Evolutionary conservation across 2,329 filamentous ascomycete species (phyloP), one percentile per base, ranked within the genome.

Genomic region (Tolypocladium ophioglossoides): DNA sequence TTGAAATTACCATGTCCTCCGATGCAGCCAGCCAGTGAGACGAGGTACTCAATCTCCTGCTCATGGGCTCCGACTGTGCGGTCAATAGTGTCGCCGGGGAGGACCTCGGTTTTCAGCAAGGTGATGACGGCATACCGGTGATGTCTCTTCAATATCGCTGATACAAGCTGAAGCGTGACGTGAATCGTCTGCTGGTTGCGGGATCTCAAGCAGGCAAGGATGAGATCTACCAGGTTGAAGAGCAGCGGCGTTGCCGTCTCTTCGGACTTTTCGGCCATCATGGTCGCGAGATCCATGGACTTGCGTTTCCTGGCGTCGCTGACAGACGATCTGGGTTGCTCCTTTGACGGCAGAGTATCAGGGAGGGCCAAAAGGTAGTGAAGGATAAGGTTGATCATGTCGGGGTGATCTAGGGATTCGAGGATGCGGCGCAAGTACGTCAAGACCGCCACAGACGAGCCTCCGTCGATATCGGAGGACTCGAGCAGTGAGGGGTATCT

Each of bases 381-480:
- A 7, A 99, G 79, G 52, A 97, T 94, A 56, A 96, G 86, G 61
- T 96, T 89, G 56, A 96, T 89, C 74, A 99, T 86, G 64, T 97
- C 91, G 9, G 90, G 89, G 66, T 97, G 91, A 58, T 96, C 90
- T 16, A 99, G 77, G 0, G 89, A 87, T 67, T 96, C 91, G 7
- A 99, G 78, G 54, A 97, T 95, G 44, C 89, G 86, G 55, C 88
- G 86, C 38, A 99, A 78, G 68, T 99, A 97, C 2, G 91, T 96
- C 58, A 97, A 77, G 14, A 99, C 94, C 4, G 94, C 94, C 24
- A 97, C 91, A 0, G 94, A 96, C 8, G 94, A 99, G 53, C 94
- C 94, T 60, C 92, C 94, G 70, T 97, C 92, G 40, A 95, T 88
- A 72, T 99, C 94, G 1, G 94, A 97, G 11, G 94, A 99, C 70